A percentile compares a stretch with the other conserved stretches of the same genome.
phyloP scores from a whole-genome alignment of 1,284 basidiomycete genomes.

The Veloboletus limbatus region DNA sequence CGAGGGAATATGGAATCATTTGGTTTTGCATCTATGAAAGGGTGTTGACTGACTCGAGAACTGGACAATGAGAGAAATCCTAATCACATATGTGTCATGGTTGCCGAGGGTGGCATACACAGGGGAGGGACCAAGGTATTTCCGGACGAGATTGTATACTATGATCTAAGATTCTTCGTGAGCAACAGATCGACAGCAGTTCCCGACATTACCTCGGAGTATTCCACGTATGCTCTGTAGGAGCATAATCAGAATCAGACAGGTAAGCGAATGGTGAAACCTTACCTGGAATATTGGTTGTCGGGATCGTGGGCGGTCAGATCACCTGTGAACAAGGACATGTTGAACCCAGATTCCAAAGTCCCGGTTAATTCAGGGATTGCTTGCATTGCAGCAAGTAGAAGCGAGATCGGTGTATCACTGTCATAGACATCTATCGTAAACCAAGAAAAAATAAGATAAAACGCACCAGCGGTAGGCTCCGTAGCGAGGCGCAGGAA shows the following conservation, averaged over 20 bases:
- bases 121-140: constrained; percentile 55
- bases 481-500: constrained; percentile 62
- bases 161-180: constrained; percentile 42
- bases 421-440: no score
- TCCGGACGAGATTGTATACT: constrained; percentile 60
- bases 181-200: no score
- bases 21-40: constrained; percentile 45
- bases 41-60: no score
- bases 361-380: constrained; percentile 66
- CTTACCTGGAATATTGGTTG: constrained; percentile 63
- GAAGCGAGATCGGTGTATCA: constrained; percentile 63
- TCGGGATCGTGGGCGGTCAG: constrained; percentile 68
- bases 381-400: constrained; percentile 55
- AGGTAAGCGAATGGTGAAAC: neutral
- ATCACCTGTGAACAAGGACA: constrained; percentile 72
- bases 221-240: constrained; percentile 43
- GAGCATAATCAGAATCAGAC: neutral
- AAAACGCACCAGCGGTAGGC: constrained; percentile 56
- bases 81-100: constrained; percentile 55
- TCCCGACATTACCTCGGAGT: constrained; percentile 53
- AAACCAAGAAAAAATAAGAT: no score
- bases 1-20: constrained; percentile 60
- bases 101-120: constrained; percentile 68
- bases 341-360: constrained; percentile 54
- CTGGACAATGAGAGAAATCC: no score